Evolutionary conservation across 768 basidiomycete species (phyloP), one percentile per base, ranked within the genome.

Genomic region (Vararia minispora): DNA sequence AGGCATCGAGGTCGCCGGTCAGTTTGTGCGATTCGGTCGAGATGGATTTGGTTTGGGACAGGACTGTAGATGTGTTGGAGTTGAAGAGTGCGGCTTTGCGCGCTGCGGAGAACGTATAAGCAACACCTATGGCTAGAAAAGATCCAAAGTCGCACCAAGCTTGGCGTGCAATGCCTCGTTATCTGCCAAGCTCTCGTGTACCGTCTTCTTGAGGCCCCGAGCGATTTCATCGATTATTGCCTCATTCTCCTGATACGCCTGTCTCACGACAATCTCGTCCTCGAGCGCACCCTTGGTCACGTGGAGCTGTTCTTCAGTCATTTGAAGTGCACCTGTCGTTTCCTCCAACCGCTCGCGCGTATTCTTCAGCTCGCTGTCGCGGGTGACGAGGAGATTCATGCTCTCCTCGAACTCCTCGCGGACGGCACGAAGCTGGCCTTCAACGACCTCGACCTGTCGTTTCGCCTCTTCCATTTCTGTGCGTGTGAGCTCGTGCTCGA

Each of bases 391-490:
- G 32, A 89, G 47, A 2, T 70, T 76, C 40, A 91, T 83, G 48
- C 85, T 82, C 58, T 92, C 80, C 53, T 95, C 90, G 49, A 90
- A 94, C 59, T 97, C 91, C 40, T 91, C 89, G 38, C 81, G 69
- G 13, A 89, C 76, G 22, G 69, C 75, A 38, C 74, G 63, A 58
- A 94, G 68, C 55, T 94, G 82, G 36, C 74, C 75, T 52, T 89
- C 84, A n/a, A 86, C 68, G 29, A 88, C 77, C 51, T 81, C 80
- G 5, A 84, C 78, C 51, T 85, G 79, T 51, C 79, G 81, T 57
- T 74, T 79, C 9, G 87, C 78, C 52, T 97, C 91, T 30, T 80
- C 75, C 39, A 84, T 67, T 50, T 86, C 82, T 6, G 83, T 83
- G 51, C 78, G 73, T 33, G 70, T 68, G 27, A 83, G 62, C 49